phyloP scores from a whole-genome alignment of 2,329 filamentous ascomycete species.

The Trichoderma breve region DNA sequence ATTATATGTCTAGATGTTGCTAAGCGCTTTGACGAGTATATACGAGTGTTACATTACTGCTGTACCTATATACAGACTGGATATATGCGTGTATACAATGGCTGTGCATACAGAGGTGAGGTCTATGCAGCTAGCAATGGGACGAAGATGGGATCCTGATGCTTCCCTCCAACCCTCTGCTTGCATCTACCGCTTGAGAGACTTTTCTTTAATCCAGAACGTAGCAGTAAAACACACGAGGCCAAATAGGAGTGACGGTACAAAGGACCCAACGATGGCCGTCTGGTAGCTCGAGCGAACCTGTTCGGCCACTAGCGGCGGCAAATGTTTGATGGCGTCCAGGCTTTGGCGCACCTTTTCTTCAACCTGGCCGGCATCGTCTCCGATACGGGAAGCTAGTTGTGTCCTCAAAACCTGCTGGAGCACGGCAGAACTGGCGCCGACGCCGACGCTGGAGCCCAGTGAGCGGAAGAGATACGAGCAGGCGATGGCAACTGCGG shows the following conservation, averaged over 20 bases:
- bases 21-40: not conserved
- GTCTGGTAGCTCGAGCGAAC: conserved; percentile 66
- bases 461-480: conserved; percentile 78
- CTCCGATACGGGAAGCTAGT: conserved; percentile 54
- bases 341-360: conserved; percentile 67
- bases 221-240: conserved; percentile 39
- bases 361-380: conserved; percentile 64
- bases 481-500: conserved; percentile 74
- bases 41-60: not conserved
- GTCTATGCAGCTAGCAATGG: not conserved
- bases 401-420: conserved; percentile 64
- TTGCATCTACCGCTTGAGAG: conserved; percentile 39
- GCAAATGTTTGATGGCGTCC: conserved; percentile 64
- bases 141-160: not conserved
- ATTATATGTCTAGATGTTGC: not conserved
- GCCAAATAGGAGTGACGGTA: conserved; percentile 38
- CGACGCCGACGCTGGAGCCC: conserved; percentile 73
- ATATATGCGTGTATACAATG: not conserved
- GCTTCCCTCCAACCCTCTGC: not conserved
- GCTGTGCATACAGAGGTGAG: not conserved
- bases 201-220: conserved; percentile 58
- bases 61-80: not conserved
- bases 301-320: conserved; percentile 55
- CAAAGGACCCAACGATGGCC: conserved; percentile 42
- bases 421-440: conserved; percentile 67